Conservation (phyloP, 2,329 filamentous ascomycete genomes). For the Emmonsia crescens region DNA sequence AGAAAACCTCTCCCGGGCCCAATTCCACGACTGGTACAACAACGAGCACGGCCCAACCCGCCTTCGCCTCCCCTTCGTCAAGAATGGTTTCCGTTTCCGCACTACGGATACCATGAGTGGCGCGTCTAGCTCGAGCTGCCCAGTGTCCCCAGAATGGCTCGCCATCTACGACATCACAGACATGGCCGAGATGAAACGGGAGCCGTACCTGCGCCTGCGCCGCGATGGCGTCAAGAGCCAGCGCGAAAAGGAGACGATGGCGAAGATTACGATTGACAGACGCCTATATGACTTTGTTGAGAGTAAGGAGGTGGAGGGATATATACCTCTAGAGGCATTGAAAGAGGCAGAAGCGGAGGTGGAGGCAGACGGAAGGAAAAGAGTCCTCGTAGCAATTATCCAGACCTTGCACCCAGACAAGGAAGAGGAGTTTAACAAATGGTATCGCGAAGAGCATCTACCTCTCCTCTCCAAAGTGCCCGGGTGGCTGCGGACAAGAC, state of each 20-base stretch:
- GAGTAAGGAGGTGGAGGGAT: slow-evolving; percentile 43
- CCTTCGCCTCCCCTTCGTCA: slow-evolving; percentile 61
- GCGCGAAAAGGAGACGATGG: slow-evolving; percentile 50
- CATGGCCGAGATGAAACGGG: slow-evolving; percentile 58
- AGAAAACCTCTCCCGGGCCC: slow-evolving; percentile 50
- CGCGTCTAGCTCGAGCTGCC: slow-evolving; percentile 22
- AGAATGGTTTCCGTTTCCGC: slow-evolving; percentile 68
- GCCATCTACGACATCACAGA: slow-evolving; percentile 72
- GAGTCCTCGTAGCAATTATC: slow-evolving; percentile 52
- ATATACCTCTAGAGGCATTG: slow-evolving; percentile 49
- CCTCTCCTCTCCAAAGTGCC: slow-evolving; percentile 61
- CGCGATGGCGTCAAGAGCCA: slow-evolving; percentile 43
- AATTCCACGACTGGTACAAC: slow-evolving; percentile 91
- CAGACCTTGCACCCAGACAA: slow-evolving; percentile 42
- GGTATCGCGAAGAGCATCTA: slow-evolving; percentile 67
- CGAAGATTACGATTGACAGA: slow-evolving; percentile 57
- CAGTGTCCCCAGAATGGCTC: slow-evolving; percentile 56
- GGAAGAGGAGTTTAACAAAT: slow-evolving; percentile 50
- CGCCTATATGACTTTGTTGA: slow-evolving; percentile 59
- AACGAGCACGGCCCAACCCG: slow-evolving; percentile 81
- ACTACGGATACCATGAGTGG: slow-evolving; percentile 45
- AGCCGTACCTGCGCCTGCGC: slow-evolving; percentile 51
- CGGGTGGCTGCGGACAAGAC: slow-evolving; percentile 65
- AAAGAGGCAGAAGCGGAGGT: slow-evolving; percentile 43
- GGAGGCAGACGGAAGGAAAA: slow-evolving; percentile 16